These are phyloP conservation scores for Phaffia rhodozyma DNA, from an alignment of 1,284 basidiomycete genomes.

Conservation along the genomic window DNA sequence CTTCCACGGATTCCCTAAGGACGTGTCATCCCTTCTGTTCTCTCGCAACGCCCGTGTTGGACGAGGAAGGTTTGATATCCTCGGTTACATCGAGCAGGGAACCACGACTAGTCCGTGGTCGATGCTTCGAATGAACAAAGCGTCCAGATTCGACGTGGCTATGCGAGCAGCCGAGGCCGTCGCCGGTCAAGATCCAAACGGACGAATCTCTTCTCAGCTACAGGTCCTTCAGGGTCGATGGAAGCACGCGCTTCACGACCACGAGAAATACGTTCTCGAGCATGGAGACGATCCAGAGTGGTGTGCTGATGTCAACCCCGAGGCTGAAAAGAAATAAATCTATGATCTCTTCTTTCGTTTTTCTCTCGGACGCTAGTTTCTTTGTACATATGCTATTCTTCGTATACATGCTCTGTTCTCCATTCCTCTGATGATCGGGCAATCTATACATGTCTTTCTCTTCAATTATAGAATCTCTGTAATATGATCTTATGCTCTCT, in stretches of 20 bases:
- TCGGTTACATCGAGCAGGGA: constrained; percentile 39
- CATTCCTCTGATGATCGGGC: no score
- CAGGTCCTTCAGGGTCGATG: constrained; percentile 33
- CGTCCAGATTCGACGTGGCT: constrained; percentile 38
- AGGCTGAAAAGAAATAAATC: background rate
- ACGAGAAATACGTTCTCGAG: constrained; percentile 24
- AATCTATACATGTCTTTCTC: no score
- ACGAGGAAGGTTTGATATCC: constrained; percentile 33
- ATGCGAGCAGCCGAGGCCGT: constrained; percentile 34
- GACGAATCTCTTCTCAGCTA: constrained; percentile 30
- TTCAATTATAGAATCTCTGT: no score
- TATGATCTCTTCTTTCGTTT: no score
- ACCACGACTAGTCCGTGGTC: constrained; percentile 40
- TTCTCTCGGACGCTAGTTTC: no score
- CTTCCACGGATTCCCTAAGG: constrained; percentile 60
- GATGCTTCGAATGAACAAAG: constrained; percentile 39
- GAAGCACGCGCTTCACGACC: constrained; percentile 32
- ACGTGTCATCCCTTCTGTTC: constrained; percentile 33
- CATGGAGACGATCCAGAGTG: constrained; percentile 32
- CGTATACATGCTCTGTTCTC: no score
- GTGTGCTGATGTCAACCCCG: constrained; percentile 21
- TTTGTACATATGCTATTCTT: no score
- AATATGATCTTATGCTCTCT: no score
- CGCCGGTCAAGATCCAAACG: constrained; percentile 26
- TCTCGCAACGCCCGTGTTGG: constrained; percentile 32